Base-by-base conservation (phyloP, 2,329 filamentous ascomycete genomes). In the Didymosphaeria variabile region DNA sequence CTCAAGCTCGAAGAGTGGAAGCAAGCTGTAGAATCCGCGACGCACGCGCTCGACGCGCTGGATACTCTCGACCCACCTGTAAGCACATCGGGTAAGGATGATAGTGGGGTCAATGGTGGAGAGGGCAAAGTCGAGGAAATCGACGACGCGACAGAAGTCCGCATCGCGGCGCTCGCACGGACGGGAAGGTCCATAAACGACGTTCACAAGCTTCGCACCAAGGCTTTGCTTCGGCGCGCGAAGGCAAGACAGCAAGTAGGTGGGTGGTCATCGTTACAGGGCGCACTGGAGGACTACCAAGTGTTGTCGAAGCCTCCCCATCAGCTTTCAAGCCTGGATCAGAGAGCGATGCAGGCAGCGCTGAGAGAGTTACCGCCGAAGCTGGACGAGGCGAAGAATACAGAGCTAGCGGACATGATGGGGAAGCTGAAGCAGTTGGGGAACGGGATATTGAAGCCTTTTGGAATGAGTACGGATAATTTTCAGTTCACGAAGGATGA, bases 351-450 rank as follows among this genome's bases (percentile, higher is more conserved):
- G 1, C 83, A 87, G 55, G 79, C 82, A 31, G 90, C 93, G 68
- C 82, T 96, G 61, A 79, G 83, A 15, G 81, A 83, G 23, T 79
- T 98, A 42, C 92, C 92, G 1, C 81, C 85, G 1, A 84, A 85
- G 63, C 86, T 93, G 53, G 91, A 94, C 66, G 86, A 86, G 19
- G 93, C 94, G 1, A 92, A 93, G 79, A 90, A 97, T 73, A 86
- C 86, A 68, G 95, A 99, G 79, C 92, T 95, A 86, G 90, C 87
- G 2, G 94, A 99, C 80, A 97, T 98, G 93, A 97, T 97, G 93
- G 92, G 91, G 19, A 97, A 98, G 81, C 80, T 99, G 70, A 97
- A 97, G 76, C 89, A 91, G 79, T 82, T 99, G 62, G 95, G 95
- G 0, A 97, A 99, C 75, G 93, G 93, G 1, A 88, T 99, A 17